Evolutionary conservation across 1,139 yeast species (phyloP), one percentile per base, ranked within the genome.

Genomic region (Hemisphaericaspora xylofermentans): DNA sequence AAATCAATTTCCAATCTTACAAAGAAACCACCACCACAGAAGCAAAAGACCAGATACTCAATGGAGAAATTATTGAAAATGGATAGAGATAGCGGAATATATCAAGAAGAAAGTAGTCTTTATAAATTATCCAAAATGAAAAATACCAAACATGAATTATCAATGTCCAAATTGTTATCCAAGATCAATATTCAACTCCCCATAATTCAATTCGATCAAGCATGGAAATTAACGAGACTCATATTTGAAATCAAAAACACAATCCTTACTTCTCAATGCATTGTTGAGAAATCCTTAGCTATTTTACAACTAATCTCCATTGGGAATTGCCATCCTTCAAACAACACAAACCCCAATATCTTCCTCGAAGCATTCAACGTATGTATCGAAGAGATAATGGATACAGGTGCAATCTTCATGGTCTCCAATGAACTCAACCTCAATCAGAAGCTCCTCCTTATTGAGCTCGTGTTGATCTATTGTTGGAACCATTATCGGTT

Each of bases 401-500:
- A 68, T 35, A 52, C 61, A 2, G 67, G 66, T 0, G 43, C 53
- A 1, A 22, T 68, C 1, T 49, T 57, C 35, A 51, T 56, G 7
- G 31, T 63, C 2, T 39, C 62, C 16, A 53, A 52, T 12, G 43
- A 48, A 3, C 36, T 51, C 2, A 39, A 43, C 6, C 31, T 44
- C 1, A 40, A 40, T 6, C 39, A 53, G 7, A 61, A 56, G 38
- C 41, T 53, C 6, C 42, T 62, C 5, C 29, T 56, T 5, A 43
- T 67, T 17, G 76, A 70, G 40, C 54, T 65, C 49, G 39, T 69
- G 9, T 50, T 69, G 26, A 55, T 52, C 27, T 72, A 68, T 45
- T 66, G 71, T 43, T 66, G 71, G 58, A 54, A 59, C 8, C 73
- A 71, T 38, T 71, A 73, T 68, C 56, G 48, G 29, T 46, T 32